Evolutionary conservation across 2,329 filamentous ascomycete species (phyloP).

Genomic region (Cladophialophora bantiana): DNA sequence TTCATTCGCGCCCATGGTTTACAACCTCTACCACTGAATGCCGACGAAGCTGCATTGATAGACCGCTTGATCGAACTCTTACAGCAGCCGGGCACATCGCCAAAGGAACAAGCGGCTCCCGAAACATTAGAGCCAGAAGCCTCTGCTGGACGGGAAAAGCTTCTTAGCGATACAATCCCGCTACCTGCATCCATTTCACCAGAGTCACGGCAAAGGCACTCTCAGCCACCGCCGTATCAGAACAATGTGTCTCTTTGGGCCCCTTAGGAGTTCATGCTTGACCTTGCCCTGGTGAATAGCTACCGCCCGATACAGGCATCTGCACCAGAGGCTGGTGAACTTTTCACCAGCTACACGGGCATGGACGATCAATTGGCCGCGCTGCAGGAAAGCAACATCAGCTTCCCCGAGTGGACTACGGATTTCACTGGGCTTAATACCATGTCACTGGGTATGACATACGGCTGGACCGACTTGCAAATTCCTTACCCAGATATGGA

Average conservation of each 20-base stretch:
- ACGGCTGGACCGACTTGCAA: neutral
- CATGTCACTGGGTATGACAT: neutral
- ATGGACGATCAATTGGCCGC: neutral
- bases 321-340: neutral
- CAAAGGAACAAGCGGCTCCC: neutral
- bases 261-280: neutral
- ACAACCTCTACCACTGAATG: neutral
- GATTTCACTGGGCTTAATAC: neutral
- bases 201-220: neutral
- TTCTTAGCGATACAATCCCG: neutral
- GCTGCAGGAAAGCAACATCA: neutral
- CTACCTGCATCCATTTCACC: neutral
- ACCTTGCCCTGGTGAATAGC: neutral
- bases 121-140: neutral
- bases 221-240: neutral
- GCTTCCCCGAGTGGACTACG: neutral
- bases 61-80: neutral
- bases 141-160: neutral
- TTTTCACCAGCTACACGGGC: neutral
- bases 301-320: neutral
- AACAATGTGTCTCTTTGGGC: neutral
- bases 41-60: neutral
- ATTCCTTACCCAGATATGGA: neutral
- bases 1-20: neutral
- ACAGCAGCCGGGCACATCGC: neutral